Base-by-base conservation (phyloP, 352 stramenopile species). In the Phytophthora palmivora region DNA sequence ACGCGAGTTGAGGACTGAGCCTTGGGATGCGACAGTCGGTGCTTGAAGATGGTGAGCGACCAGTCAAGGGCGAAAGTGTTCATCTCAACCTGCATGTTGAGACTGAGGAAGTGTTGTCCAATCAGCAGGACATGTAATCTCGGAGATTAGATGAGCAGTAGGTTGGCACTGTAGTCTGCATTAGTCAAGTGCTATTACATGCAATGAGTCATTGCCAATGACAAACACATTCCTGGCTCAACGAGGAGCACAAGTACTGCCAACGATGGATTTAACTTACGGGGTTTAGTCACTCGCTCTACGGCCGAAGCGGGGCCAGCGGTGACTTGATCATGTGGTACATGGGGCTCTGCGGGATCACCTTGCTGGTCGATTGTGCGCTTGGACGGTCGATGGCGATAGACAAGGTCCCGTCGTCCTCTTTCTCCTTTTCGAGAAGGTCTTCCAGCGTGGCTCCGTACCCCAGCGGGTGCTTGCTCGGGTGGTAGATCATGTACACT, bases 401-500 rank as follows among this genome's bases (percentile, higher is more conserved):
- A 0, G 62, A 64, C 2, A 70, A 36, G 21, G 44, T 36, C 14
- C n/a, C 39, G 28, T 71, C 50, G 18, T 60, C 43, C 15, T 58
- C 43, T 12, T 66, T 57, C 33, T 74, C 66, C 34, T 70, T 62
- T 41, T 67, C 63, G 7, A 67, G 19, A 14, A 74, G 39, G 24
- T 71, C 54, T 15, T 71, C 54, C 16, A 60, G 12, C 3, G 49
- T 67, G 0, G 54, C 63, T 14, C 43, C 58, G 15, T 55, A 58
- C 28, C 52, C 60, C 1, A 74, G 67, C 15, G 64, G 70, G n/a
- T 76, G 63, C 26, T 72, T 79, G 28, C 72, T 85, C 2, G 75
- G 78, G 56, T 84, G 57, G 49, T 70, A 82, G 36, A 85, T 37
- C 38, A 74, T 47, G 56, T 84, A 85, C 14, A 85, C 66, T 8